Base-by-base conservation (phyloP, 768 basidiomycete genomes). In the Boletus rubropictus region DNA sequence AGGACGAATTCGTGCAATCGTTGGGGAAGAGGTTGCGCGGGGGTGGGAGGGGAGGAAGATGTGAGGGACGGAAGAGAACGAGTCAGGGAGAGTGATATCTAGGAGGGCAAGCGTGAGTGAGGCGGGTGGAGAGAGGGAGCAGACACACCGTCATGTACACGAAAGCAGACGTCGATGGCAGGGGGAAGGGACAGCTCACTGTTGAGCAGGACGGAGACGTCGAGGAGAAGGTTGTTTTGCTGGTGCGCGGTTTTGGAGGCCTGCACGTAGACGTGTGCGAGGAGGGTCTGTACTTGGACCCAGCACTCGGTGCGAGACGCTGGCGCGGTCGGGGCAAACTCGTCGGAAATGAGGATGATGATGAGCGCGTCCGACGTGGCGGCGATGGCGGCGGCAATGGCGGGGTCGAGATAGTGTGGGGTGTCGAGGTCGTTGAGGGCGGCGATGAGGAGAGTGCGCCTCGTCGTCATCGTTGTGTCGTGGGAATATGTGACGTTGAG, bases 261-360 rank as follows among this genome's bases (percentile, higher is more conserved):
- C 54, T 86, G 84, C 3, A 89, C 86, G 64, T 97, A 96, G 32
- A 88, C 78, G 58, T 80, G 84, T 0, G 88, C 88, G 51, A 97
- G 73, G 38, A 94, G 75, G 9, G 76, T 68, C 68, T 94, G 89
- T 3, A 93, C 73, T 17, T 73, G 72, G 43, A 80, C 69, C 81
- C 86, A 97, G 25, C 63, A 64, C 15, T 62, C 65, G 2, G 77
- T 73, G 48, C 74, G 77, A 25, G 78, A 61, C 5, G 67, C 42
- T 36, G 51, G 48, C 15, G 51, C 20, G 20, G 50, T 10, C 29
- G 50, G 51, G 36, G 78, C 75, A 63, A 88, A 86, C 50, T 77
- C 67, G 4, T 77, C 69, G 9, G 84, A 82, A 61, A 86, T 69
- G 51, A 89, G 74, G 53, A 87, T 62, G 59, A 89, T 76, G 44